A percentile compares a stretch with the other conserved stretches of the same genome.
Conservation (phyloP, 2,329 filamentous ascomycete species). For the Lithohypha guttulata region DNA sequence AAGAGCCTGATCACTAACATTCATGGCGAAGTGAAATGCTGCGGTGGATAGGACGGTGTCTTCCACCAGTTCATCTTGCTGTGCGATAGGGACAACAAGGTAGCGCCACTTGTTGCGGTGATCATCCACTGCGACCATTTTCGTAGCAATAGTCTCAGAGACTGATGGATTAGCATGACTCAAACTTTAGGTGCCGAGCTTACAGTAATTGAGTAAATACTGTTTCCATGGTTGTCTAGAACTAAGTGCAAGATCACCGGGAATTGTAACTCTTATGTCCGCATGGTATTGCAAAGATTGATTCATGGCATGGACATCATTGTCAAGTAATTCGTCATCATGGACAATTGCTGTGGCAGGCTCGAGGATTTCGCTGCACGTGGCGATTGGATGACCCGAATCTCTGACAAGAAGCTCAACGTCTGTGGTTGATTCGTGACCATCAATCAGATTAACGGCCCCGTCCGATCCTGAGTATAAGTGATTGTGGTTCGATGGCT, state of each 20-base stretch:
- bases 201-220: background rate
- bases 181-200: slow-evolving; percentile 1
- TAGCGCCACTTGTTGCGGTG: slow-evolving; percentile 5
- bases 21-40: slow-evolving; percentile 22
- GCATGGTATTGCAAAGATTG: too few species aligned
- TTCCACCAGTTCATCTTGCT: slow-evolving; percentile 20
- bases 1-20: background rate
- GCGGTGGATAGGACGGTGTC: slow-evolving; percentile 21
- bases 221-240: background rate
- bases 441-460: too few species aligned
- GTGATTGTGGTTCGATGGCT: background rate
- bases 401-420: too few species aligned
- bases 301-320: too few species aligned
- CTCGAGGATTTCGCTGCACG: too few species aligned
- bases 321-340: too few species aligned
- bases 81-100: slow-evolving; percentile 17
- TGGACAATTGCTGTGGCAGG: too few species aligned
- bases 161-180: slow-evolving; percentile 3
- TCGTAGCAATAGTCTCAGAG: slow-evolving; percentile 2
- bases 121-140: slow-evolving; percentile 1
- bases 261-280: too few species aligned
- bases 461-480: background rate
- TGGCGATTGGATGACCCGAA: too few species aligned
- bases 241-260: background rate
- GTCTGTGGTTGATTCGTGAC: too few species aligned